These are phyloP conservation scores for Bullera alba DNA, from an alignment of 768 basidiomycete species.

Conservation along the genomic window DNA sequence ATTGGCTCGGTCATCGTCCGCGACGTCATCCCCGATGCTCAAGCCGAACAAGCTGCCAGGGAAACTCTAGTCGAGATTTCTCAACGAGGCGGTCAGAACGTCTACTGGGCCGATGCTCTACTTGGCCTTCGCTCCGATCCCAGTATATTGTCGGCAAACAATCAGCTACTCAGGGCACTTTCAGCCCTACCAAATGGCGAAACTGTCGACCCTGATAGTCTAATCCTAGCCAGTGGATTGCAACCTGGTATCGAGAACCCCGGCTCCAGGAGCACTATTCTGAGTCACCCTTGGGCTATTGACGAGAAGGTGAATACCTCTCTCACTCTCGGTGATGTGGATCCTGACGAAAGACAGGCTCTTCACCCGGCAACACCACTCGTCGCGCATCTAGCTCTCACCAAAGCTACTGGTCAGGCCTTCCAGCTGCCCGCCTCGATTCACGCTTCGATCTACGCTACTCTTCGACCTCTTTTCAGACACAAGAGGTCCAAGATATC, in stretches of 20 bases:
- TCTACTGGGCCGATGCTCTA: constrained; percentile 28
- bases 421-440: constrained; percentile 12
- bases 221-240: constrained; percentile 12
- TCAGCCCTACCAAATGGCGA: background rate
- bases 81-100: constrained; percentile 14
- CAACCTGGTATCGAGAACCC: constrained; percentile 12
- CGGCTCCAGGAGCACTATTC: background rate
- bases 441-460: constrained; percentile 25
- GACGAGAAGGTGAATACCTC: background rate
- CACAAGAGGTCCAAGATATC: constrained; percentile 21
- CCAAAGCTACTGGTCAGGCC: constrained; percentile 13
- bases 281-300: background rate
- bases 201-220: background rate
- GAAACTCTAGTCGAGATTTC: constrained; percentile 11
- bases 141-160: constrained; percentile 19
- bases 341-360: background rate
- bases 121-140: constrained; percentile 22
- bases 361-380: constrained; percentile 5
- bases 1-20: constrained; percentile 27
- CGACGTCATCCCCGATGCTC: constrained; percentile 29
- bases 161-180: constrained; percentile 14
- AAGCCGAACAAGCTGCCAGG: constrained; percentile 20
- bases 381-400: constrained; percentile 15
- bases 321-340: background rate
- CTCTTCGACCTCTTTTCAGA: constrained; percentile 28